Conservation (phyloP, 2,329 filamentous ascomycete species). For the Trichocomaceae sp. region DNA sequence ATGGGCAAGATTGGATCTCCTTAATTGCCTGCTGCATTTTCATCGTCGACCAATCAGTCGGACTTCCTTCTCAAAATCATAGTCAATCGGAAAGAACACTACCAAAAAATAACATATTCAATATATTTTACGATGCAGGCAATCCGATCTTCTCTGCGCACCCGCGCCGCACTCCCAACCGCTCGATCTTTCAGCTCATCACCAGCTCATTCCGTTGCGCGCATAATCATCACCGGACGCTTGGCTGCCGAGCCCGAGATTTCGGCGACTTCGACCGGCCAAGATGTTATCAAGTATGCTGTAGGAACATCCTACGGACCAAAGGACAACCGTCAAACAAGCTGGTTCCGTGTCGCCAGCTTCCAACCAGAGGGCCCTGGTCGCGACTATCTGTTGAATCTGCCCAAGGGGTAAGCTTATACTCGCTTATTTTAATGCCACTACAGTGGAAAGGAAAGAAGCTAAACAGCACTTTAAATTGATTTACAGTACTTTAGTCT, state of each 20-base stretch:
- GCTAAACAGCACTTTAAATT: neutral
- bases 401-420: conserved; percentile 75
- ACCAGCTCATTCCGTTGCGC: conserved; percentile 57
- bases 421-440: neutral
- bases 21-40: neutral
- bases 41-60: neutral
- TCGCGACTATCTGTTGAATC: conserved; percentile 63
- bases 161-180: conserved; percentile 31
- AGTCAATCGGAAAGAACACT: neutral
- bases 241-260: conserved; percentile 75
- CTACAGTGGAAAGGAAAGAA: neutral
- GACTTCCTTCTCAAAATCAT: neutral
- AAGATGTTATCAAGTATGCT: conserved; percentile 68
- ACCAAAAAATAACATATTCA: neutral
- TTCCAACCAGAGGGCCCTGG: conserved; percentile 62
- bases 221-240: conserved; percentile 80
- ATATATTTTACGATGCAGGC: conserved; percentile 10
- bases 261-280: conserved; percentile 60
- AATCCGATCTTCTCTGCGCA: conserved; percentile 45
- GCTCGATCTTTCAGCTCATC: conserved; percentile 68
- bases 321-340: conserved; percentile 65
- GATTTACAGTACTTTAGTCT: conserved; percentile 61
- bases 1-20: neutral
- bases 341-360: conserved; percentile 75
- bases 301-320: conserved; percentile 64